These are phyloP conservation scores for Boletus insuetus DNA, from an alignment of 768 basidiomycete genomes.

Conservation along the genomic window DNA sequence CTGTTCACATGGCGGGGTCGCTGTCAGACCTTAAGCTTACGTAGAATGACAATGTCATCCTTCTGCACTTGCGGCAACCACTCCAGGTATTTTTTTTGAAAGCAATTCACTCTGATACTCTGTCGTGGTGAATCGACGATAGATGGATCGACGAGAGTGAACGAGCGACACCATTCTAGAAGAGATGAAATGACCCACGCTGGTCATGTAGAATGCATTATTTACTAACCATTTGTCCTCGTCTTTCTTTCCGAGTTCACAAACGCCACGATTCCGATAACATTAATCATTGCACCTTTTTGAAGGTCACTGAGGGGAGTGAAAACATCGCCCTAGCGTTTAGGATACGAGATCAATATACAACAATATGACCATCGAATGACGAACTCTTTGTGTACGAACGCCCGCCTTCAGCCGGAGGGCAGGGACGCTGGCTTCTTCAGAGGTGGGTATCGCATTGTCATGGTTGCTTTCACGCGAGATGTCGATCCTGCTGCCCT, in stretches of 20 bases:
- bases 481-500: not conserved
- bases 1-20: not conserved
- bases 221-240: conserved; percentile 26
- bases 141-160: conserved; percentile 55
- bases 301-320: conserved; percentile 15
- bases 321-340: conserved; percentile 27
- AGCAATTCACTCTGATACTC: conserved; percentile 46
- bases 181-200: not conserved
- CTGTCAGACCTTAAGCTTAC: conserved; percentile 45
- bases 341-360: not conserved
- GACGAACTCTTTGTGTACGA: conserved; percentile 29
- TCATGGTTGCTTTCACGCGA: not conserved
- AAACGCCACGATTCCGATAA: conserved; percentile 32
- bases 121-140: conserved; percentile 22
- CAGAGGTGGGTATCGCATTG: not conserved
- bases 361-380: not conserved
- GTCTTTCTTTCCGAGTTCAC: conserved; percentile 15
- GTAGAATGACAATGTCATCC: conserved; percentile 54
- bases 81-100: conserved; percentile 43
- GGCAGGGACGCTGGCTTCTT: not conserved
- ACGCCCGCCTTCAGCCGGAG: conserved; percentile 20
- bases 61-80: conserved; percentile 49
- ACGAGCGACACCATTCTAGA: conserved; percentile 45
- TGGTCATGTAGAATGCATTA: not conserved
- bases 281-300: conserved; percentile 20